Conservation (phyloP, 2,329 filamentous ascomycete species). For the Paramyrothecium sp. region DNA sequence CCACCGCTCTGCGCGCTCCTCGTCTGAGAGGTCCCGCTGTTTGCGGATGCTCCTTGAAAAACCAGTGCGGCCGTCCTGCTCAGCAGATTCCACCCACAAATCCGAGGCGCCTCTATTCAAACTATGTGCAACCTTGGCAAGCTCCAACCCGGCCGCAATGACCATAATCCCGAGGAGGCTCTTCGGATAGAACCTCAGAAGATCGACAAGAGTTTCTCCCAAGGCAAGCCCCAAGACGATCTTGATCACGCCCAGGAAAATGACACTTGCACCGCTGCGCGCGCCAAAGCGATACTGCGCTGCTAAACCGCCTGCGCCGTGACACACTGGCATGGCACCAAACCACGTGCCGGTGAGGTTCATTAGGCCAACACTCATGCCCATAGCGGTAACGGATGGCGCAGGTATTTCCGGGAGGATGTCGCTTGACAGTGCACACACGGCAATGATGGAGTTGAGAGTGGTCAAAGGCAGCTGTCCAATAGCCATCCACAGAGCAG, state of each 20-base stretch:
- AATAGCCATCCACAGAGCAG: slow-evolving; percentile 60
- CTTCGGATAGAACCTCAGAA: slow-evolving; percentile 73
- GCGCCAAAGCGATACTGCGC: slow-evolving; percentile 91
- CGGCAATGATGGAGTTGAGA: slow-evolving; percentile 89
- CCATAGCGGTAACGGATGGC: slow-evolving; percentile 74
- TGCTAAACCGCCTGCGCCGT: slow-evolving; percentile 86
- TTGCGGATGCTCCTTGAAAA: slow-evolving; percentile 31
- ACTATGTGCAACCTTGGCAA: slow-evolving; percentile 81
- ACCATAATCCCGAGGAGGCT: slow-evolving; percentile 84
- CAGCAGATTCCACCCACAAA: slow-evolving; percentile 54
- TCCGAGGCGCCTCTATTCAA: slow-evolving; percentile 71
- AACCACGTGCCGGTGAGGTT: slow-evolving; percentile 89
- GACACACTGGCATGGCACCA: slow-evolving; percentile 92
- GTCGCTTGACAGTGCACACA: slow-evolving; percentile 74
- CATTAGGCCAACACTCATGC: slow-evolving; percentile 78
- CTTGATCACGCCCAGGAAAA: slow-evolving; percentile 76
- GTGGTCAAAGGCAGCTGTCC: slow-evolving; percentile 89
- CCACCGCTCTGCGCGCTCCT: slow-evolving; percentile 74
- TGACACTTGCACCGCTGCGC: slow-evolving; percentile 78
- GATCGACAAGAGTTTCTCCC: slow-evolving; percentile 67
- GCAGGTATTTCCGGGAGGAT: slow-evolving; percentile 67
- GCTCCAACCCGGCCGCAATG: slow-evolving; percentile 81
- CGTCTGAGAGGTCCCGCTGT: slow-evolving; percentile 57
- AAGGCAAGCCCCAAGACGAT: slow-evolving; percentile 73
- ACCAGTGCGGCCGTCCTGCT: slow-evolving; percentile 34